Evolutionary conservation across 768 basidiomycete species (phyloP).

Genomic region (Lactifluus piperatus): DNA sequence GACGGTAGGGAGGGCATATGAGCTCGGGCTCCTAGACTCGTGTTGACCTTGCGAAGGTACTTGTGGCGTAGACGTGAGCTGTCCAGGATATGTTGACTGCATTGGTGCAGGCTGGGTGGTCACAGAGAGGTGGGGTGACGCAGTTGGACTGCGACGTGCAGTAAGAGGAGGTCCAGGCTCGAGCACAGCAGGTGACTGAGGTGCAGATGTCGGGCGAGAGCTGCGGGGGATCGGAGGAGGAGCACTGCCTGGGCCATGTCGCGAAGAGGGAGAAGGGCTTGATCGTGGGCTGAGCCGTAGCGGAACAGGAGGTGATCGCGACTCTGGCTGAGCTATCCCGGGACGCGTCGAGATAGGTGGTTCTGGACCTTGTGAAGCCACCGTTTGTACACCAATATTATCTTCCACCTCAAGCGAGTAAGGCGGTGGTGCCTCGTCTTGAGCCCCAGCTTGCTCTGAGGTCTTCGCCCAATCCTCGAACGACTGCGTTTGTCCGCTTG

Average conservation of each 20-base stretch:
- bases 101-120: not conserved
- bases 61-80: not conserved
- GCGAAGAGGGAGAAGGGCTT: not conserved
- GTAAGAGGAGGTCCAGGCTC: not conserved
- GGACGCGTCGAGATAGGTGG: constrained; percentile 11
- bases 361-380: constrained; percentile 1
- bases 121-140: not conserved
- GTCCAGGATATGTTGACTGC: constrained; percentile 1
- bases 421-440: constrained; percentile 54
- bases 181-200: not conserved
- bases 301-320: constrained; percentile 11
- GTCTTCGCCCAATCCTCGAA: constrained; percentile 43
- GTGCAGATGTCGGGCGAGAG: constrained; percentile 7
- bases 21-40: not conserved
- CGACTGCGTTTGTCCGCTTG: constrained; percentile 19
- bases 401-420: constrained; percentile 49
- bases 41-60: not conserved
- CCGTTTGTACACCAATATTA: not conserved
- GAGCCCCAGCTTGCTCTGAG: constrained; percentile 32
- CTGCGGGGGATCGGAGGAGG: constrained; percentile 8
- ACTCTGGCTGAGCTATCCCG: not conserved
- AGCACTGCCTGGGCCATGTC: not conserved
- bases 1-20: not conserved
- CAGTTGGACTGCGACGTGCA: not conserved
- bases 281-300: not conserved